Evolutionary conservation across 225 moss, liverwort and hornwort species (phyloP).

Genomic region (Neckera pumila): DNA sequence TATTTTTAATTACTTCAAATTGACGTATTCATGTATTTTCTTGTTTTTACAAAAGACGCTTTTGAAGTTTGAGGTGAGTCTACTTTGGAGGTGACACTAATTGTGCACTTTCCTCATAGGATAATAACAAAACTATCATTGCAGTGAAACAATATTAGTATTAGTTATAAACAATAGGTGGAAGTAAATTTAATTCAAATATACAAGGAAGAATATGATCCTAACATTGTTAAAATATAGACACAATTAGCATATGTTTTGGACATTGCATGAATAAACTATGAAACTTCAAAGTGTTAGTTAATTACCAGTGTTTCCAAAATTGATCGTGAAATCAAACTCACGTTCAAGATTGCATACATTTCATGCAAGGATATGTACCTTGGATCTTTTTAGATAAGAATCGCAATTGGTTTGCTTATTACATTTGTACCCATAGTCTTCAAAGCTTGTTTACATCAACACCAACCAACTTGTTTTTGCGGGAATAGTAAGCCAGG

Average conservation of each 20-base stretch:
- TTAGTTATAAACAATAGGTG: not conserved
- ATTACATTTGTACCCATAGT: not conserved
- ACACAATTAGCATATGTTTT: not conserved
- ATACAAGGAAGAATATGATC: not conserved
- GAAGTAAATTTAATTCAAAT: not conserved
- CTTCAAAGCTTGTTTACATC: not conserved
- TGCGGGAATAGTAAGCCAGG: fast-evolving
- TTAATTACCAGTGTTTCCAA: not conserved
- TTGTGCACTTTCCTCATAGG: not conserved
- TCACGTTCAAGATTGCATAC: not conserved
- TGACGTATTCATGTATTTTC: no score
- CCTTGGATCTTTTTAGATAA: not conserved
- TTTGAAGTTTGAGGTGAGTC: not conserved
- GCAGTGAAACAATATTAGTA: not conserved
- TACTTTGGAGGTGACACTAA: not conserved
- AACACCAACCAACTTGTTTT: not conserved
- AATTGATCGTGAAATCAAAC: not conserved
- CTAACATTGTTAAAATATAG: not conserved
- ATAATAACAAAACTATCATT: not conserved
- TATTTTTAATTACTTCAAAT: not conserved
- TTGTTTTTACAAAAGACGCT: no score
- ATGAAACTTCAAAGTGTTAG: not conserved
- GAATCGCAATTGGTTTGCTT: not conserved
- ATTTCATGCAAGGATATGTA: not conserved
- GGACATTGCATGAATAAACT: not conserved